Evolutionary conservation across 2,329 filamentous ascomycete genomes (phyloP), one percentile per base, ranked within the genome.

Genomic region (Epichloe aotearoae): DNA sequence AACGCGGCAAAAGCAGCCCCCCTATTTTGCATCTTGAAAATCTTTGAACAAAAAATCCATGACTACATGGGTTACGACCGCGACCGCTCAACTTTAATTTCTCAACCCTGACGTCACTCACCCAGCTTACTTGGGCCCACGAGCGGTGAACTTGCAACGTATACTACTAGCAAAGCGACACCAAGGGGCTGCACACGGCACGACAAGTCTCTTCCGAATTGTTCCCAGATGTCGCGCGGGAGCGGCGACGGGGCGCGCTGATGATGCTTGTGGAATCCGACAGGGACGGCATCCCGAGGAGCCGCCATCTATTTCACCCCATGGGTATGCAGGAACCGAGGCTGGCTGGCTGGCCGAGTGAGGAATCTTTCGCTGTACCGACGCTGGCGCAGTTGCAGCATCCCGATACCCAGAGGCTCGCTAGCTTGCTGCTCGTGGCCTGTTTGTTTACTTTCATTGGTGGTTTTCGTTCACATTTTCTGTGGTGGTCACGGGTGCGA

Each of bases 51-150:
- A 51, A 40, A 43, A 23, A 20, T 53, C 43, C 49, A 50, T 53
- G 39, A 53, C n/a, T 51, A 49, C n/a, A 49, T 43, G 49, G 49
- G 37, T 47, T n/a, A 48, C 49, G 49, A 43, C 46, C 49, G 39
- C 17, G 23, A 47, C 30, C 17, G 40, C 34, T 47, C 38, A 19
- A 42, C 3, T 36, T 23, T 41, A 39, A 15, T 40, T 36, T 45
- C 37, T 17, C 26, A 34, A 3, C 19, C 19, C 41, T 26, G 6
- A 34, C 49, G 34, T 14, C 17, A 36, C 45, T 14, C 17, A 36
- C 45, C 15, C 4, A 33, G n/a, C 11, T 41, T 14, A 20, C 23
- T 12, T 19, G 7, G 10, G 3, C 17, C 38, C 33, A 37, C 12
- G 34, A 37, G 19, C 6, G 19, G 33, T 11, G 17, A 36, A 33